Percentiles rank a stretch among this genome's conserved stretches.
Conservation (phyloP, 2,329 filamentous ascomycete genomes). For the Alternaria sp. region DNA sequence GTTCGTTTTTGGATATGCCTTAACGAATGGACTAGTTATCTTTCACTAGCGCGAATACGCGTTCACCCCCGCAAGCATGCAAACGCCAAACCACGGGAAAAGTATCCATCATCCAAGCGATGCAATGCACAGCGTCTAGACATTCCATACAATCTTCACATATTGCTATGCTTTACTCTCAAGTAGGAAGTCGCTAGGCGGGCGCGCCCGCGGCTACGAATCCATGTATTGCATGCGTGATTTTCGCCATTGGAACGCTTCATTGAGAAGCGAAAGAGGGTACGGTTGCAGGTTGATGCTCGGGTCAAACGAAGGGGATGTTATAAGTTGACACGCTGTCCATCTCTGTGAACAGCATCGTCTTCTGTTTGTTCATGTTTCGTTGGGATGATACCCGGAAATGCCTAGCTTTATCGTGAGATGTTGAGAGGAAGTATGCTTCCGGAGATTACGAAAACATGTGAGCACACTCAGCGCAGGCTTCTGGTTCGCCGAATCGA, state of each 20-base stretch:
- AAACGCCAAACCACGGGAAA: constrained; percentile 1
- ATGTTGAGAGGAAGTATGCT: background rate
- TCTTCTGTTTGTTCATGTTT: background rate
- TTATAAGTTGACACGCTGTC: background rate
- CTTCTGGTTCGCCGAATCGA: constrained; percentile 15
- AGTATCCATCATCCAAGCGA: constrained; percentile 1
- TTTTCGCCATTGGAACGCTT: constrained; percentile 43
- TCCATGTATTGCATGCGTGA: constrained; percentile 38
- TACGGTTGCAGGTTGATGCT: constrained; percentile 8
- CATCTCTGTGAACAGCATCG: background rate
- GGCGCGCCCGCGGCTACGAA: constrained; percentile 6
- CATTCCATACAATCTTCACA: background rate
- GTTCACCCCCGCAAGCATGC: background rate
- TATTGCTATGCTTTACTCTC: constrained; percentile 1
- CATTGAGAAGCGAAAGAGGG: constrained; percentile 4
- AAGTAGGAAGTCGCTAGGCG: constrained; percentile 9
- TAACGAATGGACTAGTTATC: background rate
- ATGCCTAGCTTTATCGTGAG: constrained; percentile 4
- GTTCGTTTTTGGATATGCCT: background rate
- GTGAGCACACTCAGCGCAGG: constrained; percentile 6
- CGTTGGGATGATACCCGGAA: background rate
- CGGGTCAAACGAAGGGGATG: background rate
- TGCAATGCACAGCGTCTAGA: constrained; percentile 1
- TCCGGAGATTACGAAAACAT: background rate
- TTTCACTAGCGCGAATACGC: background rate